Base-by-base conservation (phyloP, 306 rosid genomes). In the Adenanthera pavonina region DNA sequence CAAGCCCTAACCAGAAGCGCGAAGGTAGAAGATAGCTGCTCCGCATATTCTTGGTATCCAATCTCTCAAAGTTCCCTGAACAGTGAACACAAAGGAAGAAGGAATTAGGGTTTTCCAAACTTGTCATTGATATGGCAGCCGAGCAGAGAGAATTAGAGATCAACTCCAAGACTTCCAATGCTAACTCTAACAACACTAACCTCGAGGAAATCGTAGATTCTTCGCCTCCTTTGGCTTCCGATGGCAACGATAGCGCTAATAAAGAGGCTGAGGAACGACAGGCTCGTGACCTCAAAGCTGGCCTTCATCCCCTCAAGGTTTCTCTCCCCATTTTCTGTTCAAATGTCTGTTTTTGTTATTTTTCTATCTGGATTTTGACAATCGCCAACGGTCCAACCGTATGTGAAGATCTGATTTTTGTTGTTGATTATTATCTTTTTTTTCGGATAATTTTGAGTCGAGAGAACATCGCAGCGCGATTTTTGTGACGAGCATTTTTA, bases 261-360 rank as follows among this genome's bases (percentile, higher is more conserved):
- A 44, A 69, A 33, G 74, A 69, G 15, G 74, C 74, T 2, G 74
- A 69, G 12, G 74, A 69, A 44, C 74, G 74, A 44, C 74, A 46
- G 74, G 56, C 74, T 20, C 74, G 74, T 69, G 74, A 69, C 19
- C 74, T 69, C 74, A 69, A 74, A 74, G 66, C 78, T 54, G 66
- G 78, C 17, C 78, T 74, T 54, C 78, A 74, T n/a, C 78, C 78
- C 19, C 51, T 74, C 0, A 74, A 74, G 78, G 78, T 74, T 74
- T 35, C 35, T 35, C 46, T 9, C 73, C 72, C 14, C 17, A 40
- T 43, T 68, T 43, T 68, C 73, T n/a, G 35, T 19, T 19, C 53
- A 19, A 5, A n/a, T 19, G 20, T 38, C 49, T 38, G 15, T 8
- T 7, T 6, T 15, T 15, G 34, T 41, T 62, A 3, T 40, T 19